These are phyloP conservation scores for Tympanopsis confertula DNA, from an alignment of 2,329 filamentous ascomycete species.

Conservation along the genomic window DNA sequence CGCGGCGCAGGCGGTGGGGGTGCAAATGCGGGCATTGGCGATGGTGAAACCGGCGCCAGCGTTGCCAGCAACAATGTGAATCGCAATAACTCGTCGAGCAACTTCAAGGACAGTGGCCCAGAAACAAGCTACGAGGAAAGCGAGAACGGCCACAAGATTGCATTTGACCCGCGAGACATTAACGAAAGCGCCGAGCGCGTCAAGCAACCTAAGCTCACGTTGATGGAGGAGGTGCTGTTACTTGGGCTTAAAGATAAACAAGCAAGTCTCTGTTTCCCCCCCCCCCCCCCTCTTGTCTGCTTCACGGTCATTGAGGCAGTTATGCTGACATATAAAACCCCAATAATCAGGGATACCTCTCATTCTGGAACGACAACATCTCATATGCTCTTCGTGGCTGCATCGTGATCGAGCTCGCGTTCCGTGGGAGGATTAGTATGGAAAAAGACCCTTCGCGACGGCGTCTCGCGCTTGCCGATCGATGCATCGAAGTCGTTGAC, in stretches of 20 bases:
- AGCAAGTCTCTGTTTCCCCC: constrained; percentile 36
- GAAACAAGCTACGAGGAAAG: constrained; percentile 82
- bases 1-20: constrained; percentile 58
- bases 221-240: constrained; percentile 96
- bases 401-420: constrained; percentile 94
- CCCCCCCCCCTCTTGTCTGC: not conserved
- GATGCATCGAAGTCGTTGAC: constrained; percentile 92
- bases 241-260: constrained; percentile 98
- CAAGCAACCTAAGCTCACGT: constrained; percentile 94
- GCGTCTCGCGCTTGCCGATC: constrained; percentile 83
- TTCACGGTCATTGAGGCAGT: not conserved
- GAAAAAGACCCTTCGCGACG: constrained; percentile 87
- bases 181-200: constrained; percentile 90
- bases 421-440: constrained; percentile 94
- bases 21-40: constrained; percentile 40
- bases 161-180: constrained; percentile 92
- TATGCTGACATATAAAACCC: constrained; percentile 8
- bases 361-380: constrained; percentile 99
- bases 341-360: constrained; percentile 71
- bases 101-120: constrained; percentile 40
- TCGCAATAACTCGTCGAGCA: constrained; percentile 43
- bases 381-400: constrained; percentile 94
- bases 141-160: constrained; percentile 97
- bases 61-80: constrained; percentile 34
- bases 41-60: constrained; percentile 51